Evolutionary conservation across 2,329 filamentous ascomycete species (phyloP).

Genomic region (Hypoxylon sp.): DNA sequence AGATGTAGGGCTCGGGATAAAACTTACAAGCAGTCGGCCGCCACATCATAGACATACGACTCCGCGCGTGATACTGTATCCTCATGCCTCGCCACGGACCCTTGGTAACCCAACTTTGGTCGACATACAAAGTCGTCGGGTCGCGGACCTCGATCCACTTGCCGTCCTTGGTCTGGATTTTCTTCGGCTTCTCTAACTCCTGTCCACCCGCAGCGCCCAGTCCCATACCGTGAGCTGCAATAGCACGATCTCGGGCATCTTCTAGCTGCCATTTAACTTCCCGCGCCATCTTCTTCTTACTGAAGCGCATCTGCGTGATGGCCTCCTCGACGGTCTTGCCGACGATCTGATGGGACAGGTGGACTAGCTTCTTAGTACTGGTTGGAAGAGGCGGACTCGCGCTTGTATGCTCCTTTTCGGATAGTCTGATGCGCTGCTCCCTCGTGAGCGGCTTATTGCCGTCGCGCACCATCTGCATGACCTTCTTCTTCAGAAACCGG

Average conservation of each 20-base stretch:
- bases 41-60: conserved; percentile 76
- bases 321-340: conserved; percentile 97
- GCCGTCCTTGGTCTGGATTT: conserved; percentile 82
- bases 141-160: conserved; percentile 79
- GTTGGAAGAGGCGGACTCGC: conserved; percentile 85
- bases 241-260: conserved; percentile 83
- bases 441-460: conserved; percentile 72
- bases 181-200: conserved; percentile 61
- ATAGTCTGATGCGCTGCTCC: conserved; percentile 76
- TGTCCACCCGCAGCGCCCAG: conserved; percentile 66
- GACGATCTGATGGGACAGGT: conserved; percentile 87
- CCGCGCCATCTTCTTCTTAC: conserved; percentile 89
- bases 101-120: conserved; percentile 92
- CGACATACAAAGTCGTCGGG: conserved; percentile 87
- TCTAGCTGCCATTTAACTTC: conserved; percentile 86
- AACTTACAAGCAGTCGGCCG: conserved; percentile 82
- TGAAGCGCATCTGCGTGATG: conserved; percentile 94
- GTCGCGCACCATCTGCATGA: conserved; percentile 80
- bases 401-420: conserved; percentile 68
- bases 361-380: conserved; percentile 90
- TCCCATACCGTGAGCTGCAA: conserved; percentile 88
- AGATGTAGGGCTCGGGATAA: background rate
- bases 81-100: conserved; percentile 72
- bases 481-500: conserved; percentile 86
- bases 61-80: conserved; percentile 82